Percentiles rank a stretch among this genome's conserved stretches.
Conservation (phyloP, 2,329 filamentous ascomycete genomes). For the Graphium sp. region DNA sequence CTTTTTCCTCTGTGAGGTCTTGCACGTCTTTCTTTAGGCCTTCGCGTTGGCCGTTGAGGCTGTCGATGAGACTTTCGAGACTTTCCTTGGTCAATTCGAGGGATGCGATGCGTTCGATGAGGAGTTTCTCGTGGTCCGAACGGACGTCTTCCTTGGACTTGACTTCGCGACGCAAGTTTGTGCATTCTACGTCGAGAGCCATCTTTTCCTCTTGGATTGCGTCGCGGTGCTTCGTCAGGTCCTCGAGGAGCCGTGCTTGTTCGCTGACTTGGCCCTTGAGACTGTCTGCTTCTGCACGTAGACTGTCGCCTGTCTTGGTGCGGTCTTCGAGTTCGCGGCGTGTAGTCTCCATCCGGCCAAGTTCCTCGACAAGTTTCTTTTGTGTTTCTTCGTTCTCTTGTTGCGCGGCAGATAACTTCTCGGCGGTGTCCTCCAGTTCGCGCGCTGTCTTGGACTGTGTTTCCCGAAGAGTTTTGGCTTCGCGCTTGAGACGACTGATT, state of each 20-base stretch:
- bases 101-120: constrained; percentile 3
- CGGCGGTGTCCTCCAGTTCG: constrained; percentile 3
- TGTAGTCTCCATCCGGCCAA: background rate
- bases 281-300: constrained; percentile 1
- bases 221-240: background rate
- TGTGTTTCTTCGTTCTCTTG: constrained; percentile 2
- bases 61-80: constrained; percentile 1
- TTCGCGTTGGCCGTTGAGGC: constrained; percentile 1
- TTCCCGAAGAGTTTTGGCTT: constrained; percentile 1
- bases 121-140: constrained; percentile 2
- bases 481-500: constrained; percentile 1
- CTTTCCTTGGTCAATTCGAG: constrained; percentile 3
- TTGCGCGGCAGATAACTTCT: constrained; percentile 1
- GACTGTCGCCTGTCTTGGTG: background rate
- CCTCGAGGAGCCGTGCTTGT: background rate
- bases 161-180: constrained; percentile 1
- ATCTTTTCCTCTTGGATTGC: background rate
- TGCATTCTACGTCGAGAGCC: background rate
- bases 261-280: background rate
- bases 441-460: constrained; percentile 1
- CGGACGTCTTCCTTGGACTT: background rate
- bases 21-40: constrained; percentile 1
- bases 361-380: background rate
- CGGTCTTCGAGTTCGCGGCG: constrained; percentile 1
- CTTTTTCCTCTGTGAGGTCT: background rate